These are phyloP conservation scores for Kodamaea kakaduensis DNA, from an alignment of 805 yeast genomes.

Conservation along the genomic window DNA sequence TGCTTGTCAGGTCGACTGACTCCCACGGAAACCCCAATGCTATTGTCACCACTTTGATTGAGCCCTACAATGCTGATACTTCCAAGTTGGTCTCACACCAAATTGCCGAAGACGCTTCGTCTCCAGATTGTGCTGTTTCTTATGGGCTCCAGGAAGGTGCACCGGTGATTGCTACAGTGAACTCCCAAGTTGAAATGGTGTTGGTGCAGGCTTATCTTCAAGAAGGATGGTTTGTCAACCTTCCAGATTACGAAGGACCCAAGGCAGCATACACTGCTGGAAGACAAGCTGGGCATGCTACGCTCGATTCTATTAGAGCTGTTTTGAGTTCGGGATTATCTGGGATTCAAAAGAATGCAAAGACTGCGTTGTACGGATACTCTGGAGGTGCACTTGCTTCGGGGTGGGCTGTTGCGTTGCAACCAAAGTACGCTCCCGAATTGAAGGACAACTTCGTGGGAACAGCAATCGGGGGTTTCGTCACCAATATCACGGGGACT, in stretches of 20 bases:
- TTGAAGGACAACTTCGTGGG: conserved; percentile 22
- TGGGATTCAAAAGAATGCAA: conserved; percentile 18
- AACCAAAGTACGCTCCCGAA: conserved; percentile 36
- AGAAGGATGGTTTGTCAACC: conserved; percentile 31
- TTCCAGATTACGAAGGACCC: conserved; percentile 36
- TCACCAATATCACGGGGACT: conserved; percentile 29
- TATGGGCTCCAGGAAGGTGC: conserved; percentile 18
- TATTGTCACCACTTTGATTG: conserved; percentile 24
- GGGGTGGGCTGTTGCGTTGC: conserved; percentile 37
- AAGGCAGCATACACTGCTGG: conserved; percentile 31
- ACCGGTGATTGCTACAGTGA: conserved; percentile 11
- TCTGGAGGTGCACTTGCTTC: conserved; percentile 38
- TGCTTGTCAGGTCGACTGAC: conserved; percentile 16
- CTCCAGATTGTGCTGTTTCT: conserved; percentile 25
- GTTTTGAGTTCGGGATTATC: conserved; percentile 15
- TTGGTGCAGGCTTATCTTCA: conserved; percentile 14
- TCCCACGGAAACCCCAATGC: conserved; percentile 25
- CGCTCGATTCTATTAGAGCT: conserved; percentile 30
- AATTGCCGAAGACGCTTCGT: conserved; percentile 26
- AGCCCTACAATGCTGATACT: conserved; percentile 27
- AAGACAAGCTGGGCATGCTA: conserved; percentile 26
- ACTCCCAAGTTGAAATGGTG: conserved; percentile 16
- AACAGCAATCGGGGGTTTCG: conserved; percentile 36
- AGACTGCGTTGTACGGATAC: conserved; percentile 30
- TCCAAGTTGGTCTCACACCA: conserved; percentile 26